Base-by-base conservation (phyloP, 2,329 filamentous ascomycete genomes). In the Ceratocystis diversiconidia region DNA sequence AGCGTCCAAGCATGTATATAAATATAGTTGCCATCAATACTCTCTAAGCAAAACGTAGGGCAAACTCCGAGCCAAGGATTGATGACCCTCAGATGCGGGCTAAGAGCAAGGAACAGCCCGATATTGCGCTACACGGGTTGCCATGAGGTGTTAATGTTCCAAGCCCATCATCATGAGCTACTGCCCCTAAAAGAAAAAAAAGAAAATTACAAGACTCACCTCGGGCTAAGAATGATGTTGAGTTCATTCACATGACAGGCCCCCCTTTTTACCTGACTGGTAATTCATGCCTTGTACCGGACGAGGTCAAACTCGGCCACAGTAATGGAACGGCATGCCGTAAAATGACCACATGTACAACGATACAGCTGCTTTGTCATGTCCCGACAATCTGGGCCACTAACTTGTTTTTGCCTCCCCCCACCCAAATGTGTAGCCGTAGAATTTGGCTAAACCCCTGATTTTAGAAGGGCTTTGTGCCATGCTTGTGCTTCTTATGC, bases 61-160 rank as follows among this genome's bases (percentile, higher is more conserved):
- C 28, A n/a, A n/a, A 32, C 15, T 32, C 52, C 15, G 52, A 32
- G 25, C 32, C 52, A 59, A 59, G 28, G 25, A 32, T 59, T n/a
- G n/a, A 7, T 5, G 28, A 17, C 15, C 15, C 30, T 17, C 28
- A n/a, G 1, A 19, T 25, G 55, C 25, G 55, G 55, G n/a, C 55
- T 59, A 59, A 59, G 55, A 59, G 22, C 55, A 59, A 59, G 55
- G 55, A 59, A 32, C 28, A 59, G 55, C n/a, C 55, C 28, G 55
- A 59, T 59, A 19, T 59, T 59, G 17, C 28, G 22, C 36, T 41
- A 12, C 36, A 41, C 36, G 36, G 36, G 36, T 15, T 41, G 10
- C 19, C 19, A 5, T 25, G 10, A 52, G 44, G 19, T 52, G 48
- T 25, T 25, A 17, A 52, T 52, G 48, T 52, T 52, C 10, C 15